Evolutionary conservation across 192 early-diverging fungal genomes (phyloP), one percentile per base, ranked within the genome.

Genomic region (Mortierella antarctica): DNA sequence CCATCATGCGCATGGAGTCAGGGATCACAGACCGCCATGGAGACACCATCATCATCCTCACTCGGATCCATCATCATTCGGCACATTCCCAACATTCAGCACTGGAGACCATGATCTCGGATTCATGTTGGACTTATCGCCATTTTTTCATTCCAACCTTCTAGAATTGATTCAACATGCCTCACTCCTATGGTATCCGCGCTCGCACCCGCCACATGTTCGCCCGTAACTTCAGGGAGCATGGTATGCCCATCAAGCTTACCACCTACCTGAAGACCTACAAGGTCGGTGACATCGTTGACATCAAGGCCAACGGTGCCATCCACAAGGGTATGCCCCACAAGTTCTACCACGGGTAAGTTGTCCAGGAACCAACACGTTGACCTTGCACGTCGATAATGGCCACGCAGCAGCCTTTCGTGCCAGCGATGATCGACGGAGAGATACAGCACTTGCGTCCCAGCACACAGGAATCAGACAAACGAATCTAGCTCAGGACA

Each of bases 251-350:
- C 71, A 91, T 98, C 86, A 89, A 89, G 81, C 90, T 98, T 82
- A 97, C 96, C 83, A 99, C 96, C 86, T 99, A 98, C 93, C 85
- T 99, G 83, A 96, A 95, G 90, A 94, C 86, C 85, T 99, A 97
- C 95, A 97, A 97, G 91, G 95, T 97, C 62, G 98, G 98, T 63
- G 98, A 99, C 86, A 97, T 99, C 71, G 97, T 99, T 70, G 97
- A 99, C 88, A 96, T 99, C 90, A 97, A 97, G 93, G 97, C 95
- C 70, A 96, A 98, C 90, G 96, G 94, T 88, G 96, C 98, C 77
- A 86, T 98, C 86, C 98, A 99, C 89, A 97, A 97, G 93, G 98
- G 98, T 88, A 94, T 99, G 94, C 98, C 98, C 80, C 98, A 99
- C 95, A 99, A 98, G 93, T 99, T 93, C 93, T 99, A 99, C 93